phyloP scores from a whole-genome alignment of 345 rosid genomes.

The Citrus glauca region DNA sequence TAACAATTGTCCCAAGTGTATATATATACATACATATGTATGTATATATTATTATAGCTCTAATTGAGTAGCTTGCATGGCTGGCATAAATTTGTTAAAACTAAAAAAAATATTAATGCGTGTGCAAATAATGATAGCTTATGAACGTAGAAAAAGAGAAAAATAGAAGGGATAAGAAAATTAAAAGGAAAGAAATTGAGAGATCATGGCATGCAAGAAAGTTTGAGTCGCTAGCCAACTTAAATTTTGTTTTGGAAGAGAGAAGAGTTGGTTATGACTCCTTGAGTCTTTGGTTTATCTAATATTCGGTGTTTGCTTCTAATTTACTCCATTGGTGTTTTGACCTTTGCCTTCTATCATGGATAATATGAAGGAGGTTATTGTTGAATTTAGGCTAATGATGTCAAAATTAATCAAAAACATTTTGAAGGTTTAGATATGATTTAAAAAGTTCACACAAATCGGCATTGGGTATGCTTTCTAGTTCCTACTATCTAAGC shows the following conservation, averaged over 20 bases:
- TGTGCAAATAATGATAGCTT: not conserved
- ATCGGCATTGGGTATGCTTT: no score
- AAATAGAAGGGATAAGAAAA: not conserved
- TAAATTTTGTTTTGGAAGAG: constrained; percentile 1
- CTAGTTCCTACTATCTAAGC: no score
- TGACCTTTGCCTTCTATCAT: not conserved
- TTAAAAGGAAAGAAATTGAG: not conserved
- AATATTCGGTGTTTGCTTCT: constrained; percentile 20
- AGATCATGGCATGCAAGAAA: not conserved
- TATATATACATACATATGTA: fast-evolving
- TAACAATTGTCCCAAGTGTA: not conserved
- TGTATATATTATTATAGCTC: not conserved
- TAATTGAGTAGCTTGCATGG: constrained; percentile 5
- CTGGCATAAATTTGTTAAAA: not conserved
- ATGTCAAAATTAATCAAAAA: not conserved
- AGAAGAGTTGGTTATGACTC: constrained; percentile 15
- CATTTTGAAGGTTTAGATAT: no score
- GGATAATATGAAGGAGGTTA: no score
- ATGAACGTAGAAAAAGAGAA: not conserved
- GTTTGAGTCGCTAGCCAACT: constrained; percentile 21
- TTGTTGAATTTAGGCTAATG: not conserved
- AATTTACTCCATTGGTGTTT: constrained; percentile 2
- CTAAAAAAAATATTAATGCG: not conserved
- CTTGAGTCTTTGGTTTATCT: constrained; percentile 24
- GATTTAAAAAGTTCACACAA: no score